These are phyloP conservation scores for Suillus tomentosus DNA, from an alignment of 768 basidiomycete genomes.

Conservation along the genomic window DNA sequence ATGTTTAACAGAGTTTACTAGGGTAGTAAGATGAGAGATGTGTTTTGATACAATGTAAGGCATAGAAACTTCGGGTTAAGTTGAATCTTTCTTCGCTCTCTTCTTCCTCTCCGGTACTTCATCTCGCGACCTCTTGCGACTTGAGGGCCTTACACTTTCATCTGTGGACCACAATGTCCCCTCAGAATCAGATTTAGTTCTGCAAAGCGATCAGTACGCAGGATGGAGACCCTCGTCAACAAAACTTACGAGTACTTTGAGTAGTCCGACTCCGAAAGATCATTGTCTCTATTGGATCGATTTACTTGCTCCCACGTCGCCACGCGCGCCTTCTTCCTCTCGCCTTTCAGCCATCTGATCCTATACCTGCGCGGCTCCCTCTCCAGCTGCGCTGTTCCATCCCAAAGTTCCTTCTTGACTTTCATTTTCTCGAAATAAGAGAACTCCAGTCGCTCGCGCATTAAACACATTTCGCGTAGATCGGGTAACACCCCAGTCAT, in stretches of 20 bases:
- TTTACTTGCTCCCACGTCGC: conserved; percentile 25
- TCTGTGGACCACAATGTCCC: conserved; percentile 12
- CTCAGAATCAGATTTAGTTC: conserved; percentile 11
- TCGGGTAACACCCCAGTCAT: conserved; percentile 22
- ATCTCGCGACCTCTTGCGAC: conserved; percentile 4
- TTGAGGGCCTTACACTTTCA: neutral
- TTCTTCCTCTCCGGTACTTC: neutral
- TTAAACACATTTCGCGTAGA: conserved; percentile 22
- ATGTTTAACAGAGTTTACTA: neutral
- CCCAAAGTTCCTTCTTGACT: conserved; percentile 32
- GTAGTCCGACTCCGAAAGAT: conserved; percentile 22
- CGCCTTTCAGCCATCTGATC: conserved; percentile 27
- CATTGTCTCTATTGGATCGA: conserved; percentile 13
- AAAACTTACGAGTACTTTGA: conserved; percentile 27
- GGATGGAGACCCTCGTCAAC: neutral
- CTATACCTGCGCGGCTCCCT: conserved; percentile 25
- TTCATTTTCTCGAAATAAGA: conserved; percentile 32
- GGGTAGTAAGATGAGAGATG: neutral
- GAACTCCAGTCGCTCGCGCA: conserved; percentile 29
- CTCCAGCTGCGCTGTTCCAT: conserved; percentile 30
- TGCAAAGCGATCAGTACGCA: neutral
- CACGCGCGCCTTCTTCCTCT: conserved; percentile 22
- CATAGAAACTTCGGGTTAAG: neutral
- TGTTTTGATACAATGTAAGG: neutral
- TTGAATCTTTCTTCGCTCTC: neutral